These are phyloP conservation scores for Hypoxylon lenormandii DNA, from an alignment of 495 filamentous ascomycete genomes.

Conservation along the genomic window DNA sequence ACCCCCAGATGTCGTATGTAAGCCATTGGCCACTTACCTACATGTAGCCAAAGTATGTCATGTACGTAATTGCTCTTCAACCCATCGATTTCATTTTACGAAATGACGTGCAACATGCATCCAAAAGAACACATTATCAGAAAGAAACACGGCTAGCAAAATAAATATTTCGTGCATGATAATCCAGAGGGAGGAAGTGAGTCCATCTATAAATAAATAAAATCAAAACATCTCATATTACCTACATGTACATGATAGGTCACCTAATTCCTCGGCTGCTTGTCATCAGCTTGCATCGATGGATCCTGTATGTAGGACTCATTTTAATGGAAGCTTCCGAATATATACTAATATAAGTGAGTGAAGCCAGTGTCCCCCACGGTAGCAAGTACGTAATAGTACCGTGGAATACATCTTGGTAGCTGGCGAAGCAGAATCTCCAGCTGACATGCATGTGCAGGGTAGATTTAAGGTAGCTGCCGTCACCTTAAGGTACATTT, in stretches of 20 bases:
- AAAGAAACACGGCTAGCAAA: not conserved
- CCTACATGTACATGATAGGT: not conserved
- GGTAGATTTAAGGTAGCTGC: slow-evolving; percentile 1
- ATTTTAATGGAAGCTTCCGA: not conserved
- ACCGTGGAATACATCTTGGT: slow-evolving; percentile 13
- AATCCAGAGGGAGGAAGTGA: not conserved
- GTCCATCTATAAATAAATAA: not conserved
- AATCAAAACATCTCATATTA: no score
- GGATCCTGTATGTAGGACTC: not conserved
- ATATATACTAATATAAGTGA: slow-evolving; percentile 6
- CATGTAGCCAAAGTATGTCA: no score
- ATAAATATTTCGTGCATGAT: not conserved
- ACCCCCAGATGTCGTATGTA: not conserved
- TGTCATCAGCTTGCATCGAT: not conserved
- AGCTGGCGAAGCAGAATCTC: slow-evolving; percentile 19
- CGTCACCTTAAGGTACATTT: no score
- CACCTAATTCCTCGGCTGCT: not conserved
- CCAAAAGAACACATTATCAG: not conserved
- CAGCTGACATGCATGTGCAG: slow-evolving; percentile 13
- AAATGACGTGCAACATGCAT: slow-evolving; percentile 25
- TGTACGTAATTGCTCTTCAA: slow-evolving; percentile 11
- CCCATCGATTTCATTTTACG: slow-evolving; percentile 6
- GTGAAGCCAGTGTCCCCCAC: slow-evolving; percentile 30
- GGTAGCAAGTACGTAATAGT: slow-evolving; percentile 29
- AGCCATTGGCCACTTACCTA: no score